These are phyloP conservation scores for Talaromyces sp. DNA, from an alignment of 2,329 filamentous ascomycete species.

Conservation along the genomic window DNA sequence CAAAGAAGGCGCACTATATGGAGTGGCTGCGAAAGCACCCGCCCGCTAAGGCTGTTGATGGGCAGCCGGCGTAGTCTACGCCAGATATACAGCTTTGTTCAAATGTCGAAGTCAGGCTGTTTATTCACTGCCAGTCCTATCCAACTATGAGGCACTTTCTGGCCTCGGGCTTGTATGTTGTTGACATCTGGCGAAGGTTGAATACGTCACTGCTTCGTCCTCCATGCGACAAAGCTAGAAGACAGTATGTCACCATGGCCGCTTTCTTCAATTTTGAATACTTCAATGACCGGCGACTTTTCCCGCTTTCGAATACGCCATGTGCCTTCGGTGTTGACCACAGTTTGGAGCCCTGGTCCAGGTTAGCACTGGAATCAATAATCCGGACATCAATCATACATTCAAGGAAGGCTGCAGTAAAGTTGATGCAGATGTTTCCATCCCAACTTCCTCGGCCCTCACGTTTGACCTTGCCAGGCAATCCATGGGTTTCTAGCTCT, in stretches of 20 bases:
- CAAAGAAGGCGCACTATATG: slow-evolving; percentile 32
- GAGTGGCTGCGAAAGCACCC: slow-evolving; percentile 34
- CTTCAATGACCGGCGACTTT: slow-evolving; percentile 65
- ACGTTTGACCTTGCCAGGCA: slow-evolving; percentile 72
- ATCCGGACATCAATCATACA: slow-evolving; percentile 54
- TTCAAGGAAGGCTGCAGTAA: slow-evolving; percentile 72
- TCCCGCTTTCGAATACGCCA: slow-evolving; percentile 74
- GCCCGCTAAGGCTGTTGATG: slow-evolving; percentile 1
- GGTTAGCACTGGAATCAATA: not conserved
- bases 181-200: not conserved
- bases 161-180: not conserved
- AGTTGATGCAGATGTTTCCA: slow-evolving; percentile 91
- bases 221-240: slow-evolving; percentile 74
- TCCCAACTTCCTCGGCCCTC: slow-evolving; percentile 73
- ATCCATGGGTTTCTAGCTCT: slow-evolving; percentile 74
- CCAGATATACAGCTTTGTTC: not conserved
- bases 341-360: slow-evolving; percentile 58
- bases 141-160: not conserved
- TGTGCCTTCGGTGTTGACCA: slow-evolving; percentile 66
- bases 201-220: slow-evolving; percentile 32
- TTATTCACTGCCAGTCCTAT: not conserved
- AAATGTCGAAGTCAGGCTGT: not conserved
- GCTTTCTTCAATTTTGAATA: slow-evolving; percentile 69
- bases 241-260: slow-evolving; percentile 76
- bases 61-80: not conserved